Evolutionary conservation across 1,139 yeast species (phyloP).

Genomic region (Candida sanyaensis): DNA sequence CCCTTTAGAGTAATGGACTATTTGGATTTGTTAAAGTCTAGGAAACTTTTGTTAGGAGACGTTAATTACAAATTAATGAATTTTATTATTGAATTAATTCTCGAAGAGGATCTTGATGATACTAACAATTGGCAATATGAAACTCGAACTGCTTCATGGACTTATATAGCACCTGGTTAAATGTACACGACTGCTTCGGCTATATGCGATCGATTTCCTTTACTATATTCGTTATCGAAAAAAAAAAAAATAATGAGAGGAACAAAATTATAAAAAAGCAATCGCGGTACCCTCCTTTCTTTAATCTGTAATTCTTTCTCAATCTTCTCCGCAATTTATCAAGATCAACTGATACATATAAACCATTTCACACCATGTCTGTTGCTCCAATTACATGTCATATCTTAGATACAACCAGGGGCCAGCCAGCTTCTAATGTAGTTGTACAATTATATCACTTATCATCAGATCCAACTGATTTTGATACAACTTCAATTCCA

Average conservation of each 20-base stretch:
- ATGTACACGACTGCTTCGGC: conserved; percentile 1
- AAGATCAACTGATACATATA: no score
- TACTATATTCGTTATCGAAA: no score
- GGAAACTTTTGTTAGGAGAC: conserved; percentile 16
- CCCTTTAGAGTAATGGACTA: conserved; percentile 14
- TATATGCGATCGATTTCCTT: conserved; percentile 1
- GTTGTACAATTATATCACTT: conserved; percentile 55
- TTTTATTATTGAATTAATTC: conserved; percentile 26
- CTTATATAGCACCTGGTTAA: conserved; percentile 3
- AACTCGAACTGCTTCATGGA: conserved; percentile 11
- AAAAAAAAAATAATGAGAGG: no score
- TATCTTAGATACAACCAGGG: conserved; percentile 79
- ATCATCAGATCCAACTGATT: conserved; percentile 23
- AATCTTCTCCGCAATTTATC: no score
- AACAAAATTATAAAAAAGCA: no score
- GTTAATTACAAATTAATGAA: conserved; percentile 25
- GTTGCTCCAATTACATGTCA: conserved; percentile 80
- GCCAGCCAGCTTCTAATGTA: conserved; percentile 75
- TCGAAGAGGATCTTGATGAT: conserved; percentile 19
- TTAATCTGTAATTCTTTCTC: neutral
- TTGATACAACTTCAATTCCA: conserved; percentile 23
- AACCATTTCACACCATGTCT: conserved; percentile 15
- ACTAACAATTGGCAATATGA: conserved; percentile 28
- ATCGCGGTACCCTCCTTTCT: neutral
- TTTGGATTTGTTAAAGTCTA: conserved; percentile 14